phyloP scores from a whole-genome alignment of 2,329 filamentous ascomycete genomes.

The Aspergillus sp. region DNA sequence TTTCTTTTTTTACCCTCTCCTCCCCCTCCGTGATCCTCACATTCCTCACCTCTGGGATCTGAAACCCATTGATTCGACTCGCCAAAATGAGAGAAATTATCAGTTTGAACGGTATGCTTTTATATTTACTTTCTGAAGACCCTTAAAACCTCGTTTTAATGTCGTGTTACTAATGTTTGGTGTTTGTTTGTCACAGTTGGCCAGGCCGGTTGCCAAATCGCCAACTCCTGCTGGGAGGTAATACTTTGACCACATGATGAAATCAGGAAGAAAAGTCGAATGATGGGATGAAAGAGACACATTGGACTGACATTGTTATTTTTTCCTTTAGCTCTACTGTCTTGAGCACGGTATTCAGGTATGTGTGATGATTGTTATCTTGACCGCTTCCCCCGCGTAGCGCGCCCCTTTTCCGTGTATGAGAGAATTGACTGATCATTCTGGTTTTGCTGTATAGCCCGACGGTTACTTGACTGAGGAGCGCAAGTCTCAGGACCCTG shows the following conservation, averaged over 20 bases:
- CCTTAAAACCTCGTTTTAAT: conserved; percentile 1
- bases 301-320: conserved; percentile 16
- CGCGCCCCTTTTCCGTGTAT: conserved; percentile 14
- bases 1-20: conserved; percentile 24
- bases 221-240: conserved; percentile 99
- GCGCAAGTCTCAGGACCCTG: conserved; percentile 86
- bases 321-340: conserved; percentile 80
- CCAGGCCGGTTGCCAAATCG: conserved; percentile 99
- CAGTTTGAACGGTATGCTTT: conserved; percentile 85
- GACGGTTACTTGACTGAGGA: conserved; percentile 98
- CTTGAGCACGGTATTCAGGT: conserved; percentile 99
- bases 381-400: conserved; percentile 13
- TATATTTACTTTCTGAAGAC: conserved; percentile 13
- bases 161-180: conserved; percentile 19
- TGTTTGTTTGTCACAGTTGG: conserved; percentile 63
- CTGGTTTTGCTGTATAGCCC: conserved; percentile 56
- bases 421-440: conserved; percentile 10
- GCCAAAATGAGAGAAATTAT: conserved; percentile 97
- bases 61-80: conserved; percentile 15
- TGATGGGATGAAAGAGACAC: background rate
- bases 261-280: conserved; percentile 3
- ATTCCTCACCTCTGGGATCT: conserved; percentile 2
- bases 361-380: conserved; percentile 36
- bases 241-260: conserved; percentile 39
- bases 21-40: conserved; percentile 19